These are phyloP conservation scores for Mycosphaerella sp. DNA, from an alignment of 2,329 filamentous ascomycete genomes.

Conservation along the genomic window DNA sequence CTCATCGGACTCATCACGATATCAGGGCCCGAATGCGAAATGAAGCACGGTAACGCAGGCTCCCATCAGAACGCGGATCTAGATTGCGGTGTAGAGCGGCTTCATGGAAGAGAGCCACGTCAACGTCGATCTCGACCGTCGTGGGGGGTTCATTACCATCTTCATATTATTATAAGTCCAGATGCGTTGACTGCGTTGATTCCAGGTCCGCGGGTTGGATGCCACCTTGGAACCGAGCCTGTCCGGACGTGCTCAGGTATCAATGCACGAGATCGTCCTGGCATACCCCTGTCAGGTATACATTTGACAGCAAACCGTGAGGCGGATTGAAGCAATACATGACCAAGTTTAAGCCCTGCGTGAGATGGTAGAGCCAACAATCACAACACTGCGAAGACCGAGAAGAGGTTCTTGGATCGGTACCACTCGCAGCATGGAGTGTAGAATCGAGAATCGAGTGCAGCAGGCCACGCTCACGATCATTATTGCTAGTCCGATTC, in stretches of 20 bases:
- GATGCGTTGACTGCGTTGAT: too few species aligned
- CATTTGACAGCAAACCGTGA: background rate
- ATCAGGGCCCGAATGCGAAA: too few species aligned
- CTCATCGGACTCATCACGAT: too few species aligned
- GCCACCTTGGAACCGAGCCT: slow-evolving; percentile 6
- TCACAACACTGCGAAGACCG: background rate
- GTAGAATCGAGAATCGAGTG: background rate
- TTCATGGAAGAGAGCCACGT: too few species aligned
- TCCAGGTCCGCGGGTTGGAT: background rate
- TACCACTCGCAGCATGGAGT: background rate
- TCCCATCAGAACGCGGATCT: too few species aligned
- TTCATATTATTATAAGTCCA: background rate
- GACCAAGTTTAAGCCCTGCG: slow-evolving; percentile 1
- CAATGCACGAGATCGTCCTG: slow-evolving; percentile 1
- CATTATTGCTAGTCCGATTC: background rate
- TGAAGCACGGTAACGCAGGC: too few species aligned
- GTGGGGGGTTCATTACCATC: too few species aligned
- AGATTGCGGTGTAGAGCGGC: too few species aligned
- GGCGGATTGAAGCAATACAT: background rate
- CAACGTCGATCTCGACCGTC: too few species aligned
- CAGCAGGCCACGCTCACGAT: background rate
- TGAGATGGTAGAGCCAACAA: background rate
- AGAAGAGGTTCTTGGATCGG: background rate
- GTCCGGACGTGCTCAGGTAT: slow-evolving; percentile 4
- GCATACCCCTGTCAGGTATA: slow-evolving; percentile 2